A percentile compares a stretch with the other conserved stretches of the same genome.
These are phyloP conservation scores for Orychophragmus violaceus DNA, from an alignment of 345 rosid species.

Conservation along the genomic window DNA sequence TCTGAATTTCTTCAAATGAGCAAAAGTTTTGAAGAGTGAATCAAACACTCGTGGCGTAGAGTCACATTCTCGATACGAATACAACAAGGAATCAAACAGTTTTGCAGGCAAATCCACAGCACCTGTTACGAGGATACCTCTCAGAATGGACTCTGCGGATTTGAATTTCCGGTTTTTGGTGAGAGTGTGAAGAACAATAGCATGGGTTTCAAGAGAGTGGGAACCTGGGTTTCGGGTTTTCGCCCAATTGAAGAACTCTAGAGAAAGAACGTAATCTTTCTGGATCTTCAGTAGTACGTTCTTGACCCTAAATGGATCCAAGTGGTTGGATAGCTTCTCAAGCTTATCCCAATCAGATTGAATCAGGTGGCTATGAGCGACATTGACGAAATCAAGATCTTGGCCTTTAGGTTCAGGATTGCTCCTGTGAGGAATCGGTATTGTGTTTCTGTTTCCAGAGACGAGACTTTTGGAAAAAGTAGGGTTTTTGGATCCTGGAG, in stretches of 20 bases:
- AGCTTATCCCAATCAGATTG: constrained; percentile 81
- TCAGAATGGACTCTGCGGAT: constrained; percentile 58
- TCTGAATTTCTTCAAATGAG: constrained; percentile 68
- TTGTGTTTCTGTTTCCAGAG: constrained; percentile 26
- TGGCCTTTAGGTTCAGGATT: constrained; percentile 61
- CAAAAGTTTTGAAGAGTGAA: constrained; percentile 55
- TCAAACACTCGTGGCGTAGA: constrained; percentile 81
- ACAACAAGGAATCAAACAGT: constrained; percentile 53
- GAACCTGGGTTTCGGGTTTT: constrained; percentile 38
- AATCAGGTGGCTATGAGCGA: constrained; percentile 73
- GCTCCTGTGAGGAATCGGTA: constrained; percentile 67
- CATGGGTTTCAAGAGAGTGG: constrained; percentile 50
- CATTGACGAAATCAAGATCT: constrained; percentile 77
- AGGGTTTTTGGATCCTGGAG: not conserved
- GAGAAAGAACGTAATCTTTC: constrained; percentile 62
- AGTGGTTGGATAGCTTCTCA: constrained; percentile 31
- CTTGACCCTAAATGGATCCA: constrained; percentile 53
- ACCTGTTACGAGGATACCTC: constrained; percentile 26
- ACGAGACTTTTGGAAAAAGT: constrained; percentile 10
- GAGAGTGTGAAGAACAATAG: constrained; percentile 63
- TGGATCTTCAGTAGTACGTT: constrained; percentile 53
- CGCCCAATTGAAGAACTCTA: constrained; percentile 70
- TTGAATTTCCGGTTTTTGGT: constrained; percentile 62
- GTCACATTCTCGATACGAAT: constrained; percentile 61
- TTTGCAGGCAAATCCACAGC: constrained; percentile 39